A percentile compares a stretch with the other conserved stretches of the same genome.
Conservation (phyloP, 108 stramenopile genomes). For the Mediolabrus comicus region DNA sequence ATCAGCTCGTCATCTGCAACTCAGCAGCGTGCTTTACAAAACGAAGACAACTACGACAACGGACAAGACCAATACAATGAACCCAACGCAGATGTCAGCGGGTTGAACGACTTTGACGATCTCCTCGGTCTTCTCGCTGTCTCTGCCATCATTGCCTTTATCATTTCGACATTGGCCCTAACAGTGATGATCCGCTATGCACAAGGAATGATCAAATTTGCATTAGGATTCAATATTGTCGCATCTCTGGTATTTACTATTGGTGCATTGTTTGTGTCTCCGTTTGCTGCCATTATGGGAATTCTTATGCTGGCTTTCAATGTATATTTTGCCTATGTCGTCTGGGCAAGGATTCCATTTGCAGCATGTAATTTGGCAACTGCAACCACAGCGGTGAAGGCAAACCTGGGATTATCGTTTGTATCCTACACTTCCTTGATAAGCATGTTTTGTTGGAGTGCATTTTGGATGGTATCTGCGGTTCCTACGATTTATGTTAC, state of each 20-base stretch:
- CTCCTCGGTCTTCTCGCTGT: constrained; percentile 30
- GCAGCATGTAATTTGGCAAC: constrained; percentile 73
- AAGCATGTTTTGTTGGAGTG: constrained; percentile 53
- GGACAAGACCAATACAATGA: neutral
- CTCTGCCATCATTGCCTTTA: constrained; percentile 25
- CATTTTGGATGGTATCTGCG: constrained; percentile 62
- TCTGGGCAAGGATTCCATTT: constrained; percentile 80
- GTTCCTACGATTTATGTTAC: constrained; percentile 52
- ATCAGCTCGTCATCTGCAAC: constrained; percentile 1
- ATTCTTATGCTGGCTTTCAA: constrained; percentile 38
- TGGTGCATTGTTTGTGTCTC: constrained; percentile 30
- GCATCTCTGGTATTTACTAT: constrained; percentile 38
- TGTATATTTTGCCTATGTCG: constrained; percentile 58
- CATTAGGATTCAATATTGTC: constrained; percentile 62
- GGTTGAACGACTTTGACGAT: constrained; percentile 24
- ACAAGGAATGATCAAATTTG: constrained; percentile 57
- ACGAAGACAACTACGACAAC: constrained; percentile 23
- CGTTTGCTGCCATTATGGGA: constrained; percentile 46
- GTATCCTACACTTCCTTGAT: constrained; percentile 64
- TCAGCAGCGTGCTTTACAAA: constrained; percentile 8
- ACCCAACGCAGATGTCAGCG: constrained; percentile 8
- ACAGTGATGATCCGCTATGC: constrained; percentile 51
- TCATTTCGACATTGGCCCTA: constrained; percentile 23
- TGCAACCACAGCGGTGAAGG: constrained; percentile 64
- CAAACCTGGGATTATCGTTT: constrained; percentile 62